Evolutionary conservation across 202 grass and related monocot genomes (phyloP).

Genomic region (Hordeum pubiflorum): DNA sequence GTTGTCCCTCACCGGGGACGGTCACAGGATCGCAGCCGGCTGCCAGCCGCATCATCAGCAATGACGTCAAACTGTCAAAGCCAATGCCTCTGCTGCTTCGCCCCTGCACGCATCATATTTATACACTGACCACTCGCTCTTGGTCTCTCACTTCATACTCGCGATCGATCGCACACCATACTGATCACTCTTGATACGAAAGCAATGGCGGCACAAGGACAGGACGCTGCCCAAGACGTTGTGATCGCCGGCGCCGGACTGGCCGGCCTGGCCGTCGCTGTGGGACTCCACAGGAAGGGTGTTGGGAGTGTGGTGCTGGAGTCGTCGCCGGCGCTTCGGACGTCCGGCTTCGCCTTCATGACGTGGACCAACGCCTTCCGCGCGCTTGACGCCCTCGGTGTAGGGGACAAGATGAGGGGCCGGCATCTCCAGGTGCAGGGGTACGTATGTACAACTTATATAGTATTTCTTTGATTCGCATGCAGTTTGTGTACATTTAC

Average conservation of each 20-base stretch:
- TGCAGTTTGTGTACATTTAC: no score
- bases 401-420: slow-evolving; percentile 48
- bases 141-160: background rate
- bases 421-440: no score
- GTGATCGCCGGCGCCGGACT: no score
- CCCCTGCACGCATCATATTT: background rate
- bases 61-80: background rate
- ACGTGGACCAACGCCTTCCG: slow-evolving; percentile 58
- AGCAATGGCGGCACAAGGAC: background rate
- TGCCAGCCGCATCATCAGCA: background rate
- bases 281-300: slow-evolving; percentile 41
- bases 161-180: background rate
- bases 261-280: slow-evolving; percentile 33
- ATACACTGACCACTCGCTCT: background rate
- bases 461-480: no score
- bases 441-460: no score
- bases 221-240: slow-evolving; percentile 11
- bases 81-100: background rate
- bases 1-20: background rate
- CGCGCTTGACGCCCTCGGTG: slow-evolving; percentile 51
- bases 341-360: slow-evolving; percentile 36
- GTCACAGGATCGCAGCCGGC: background rate
- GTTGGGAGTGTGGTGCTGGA: slow-evolving; percentile 37
- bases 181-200: background rate
- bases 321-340: slow-evolving; percentile 24